phyloP scores from a whole-genome alignment of 176 grass and related monocot genomes.

The Phoenix dactylifera region DNA sequence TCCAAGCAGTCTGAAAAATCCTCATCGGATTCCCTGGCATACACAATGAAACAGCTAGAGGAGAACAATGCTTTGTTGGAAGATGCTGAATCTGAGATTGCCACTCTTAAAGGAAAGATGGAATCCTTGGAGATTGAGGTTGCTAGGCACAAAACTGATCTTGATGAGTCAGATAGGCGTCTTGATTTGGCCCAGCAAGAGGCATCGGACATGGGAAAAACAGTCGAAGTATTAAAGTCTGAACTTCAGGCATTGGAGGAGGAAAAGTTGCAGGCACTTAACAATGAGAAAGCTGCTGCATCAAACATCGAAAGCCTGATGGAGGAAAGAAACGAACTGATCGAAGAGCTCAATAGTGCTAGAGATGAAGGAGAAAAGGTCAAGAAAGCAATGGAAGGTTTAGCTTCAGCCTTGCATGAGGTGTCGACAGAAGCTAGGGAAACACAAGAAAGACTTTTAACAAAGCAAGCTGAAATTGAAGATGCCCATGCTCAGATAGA shows the following conservation, averaged over 20 bases:
- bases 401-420: conserved; percentile 84
- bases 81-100: conserved; percentile 47
- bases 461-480: conserved; percentile 62
- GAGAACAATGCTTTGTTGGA: conserved; percentile 39
- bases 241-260: conserved; percentile 39
- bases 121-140: conserved; percentile 56
- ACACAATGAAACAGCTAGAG: conserved; percentile 51
- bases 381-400: conserved; percentile 89
- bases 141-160: conserved; percentile 35
- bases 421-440: conserved; percentile 66
- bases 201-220: conserved; percentile 27
- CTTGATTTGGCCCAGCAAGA: conserved; percentile 52
- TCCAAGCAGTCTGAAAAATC: conserved; percentile 39
- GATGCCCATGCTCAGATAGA: conserved; percentile 49
- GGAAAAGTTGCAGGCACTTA: conserved; percentile 29
- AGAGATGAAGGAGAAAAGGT: conserved; percentile 58
- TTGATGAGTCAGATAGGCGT: conserved; percentile 23
- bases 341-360: conserved; percentile 43
- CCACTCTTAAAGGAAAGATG: conserved; percentile 45
- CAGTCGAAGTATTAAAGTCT: conserved; percentile 42
- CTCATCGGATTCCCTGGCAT: conserved; percentile 47
- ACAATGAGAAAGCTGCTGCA: conserved; percentile 29
- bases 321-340: conserved; percentile 47
- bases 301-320: conserved; percentile 36
- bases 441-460: conserved; percentile 54